phyloP scores from a whole-genome alignment of 306 rosid species.

The Cyamopsis tetragonoloba region DNA sequence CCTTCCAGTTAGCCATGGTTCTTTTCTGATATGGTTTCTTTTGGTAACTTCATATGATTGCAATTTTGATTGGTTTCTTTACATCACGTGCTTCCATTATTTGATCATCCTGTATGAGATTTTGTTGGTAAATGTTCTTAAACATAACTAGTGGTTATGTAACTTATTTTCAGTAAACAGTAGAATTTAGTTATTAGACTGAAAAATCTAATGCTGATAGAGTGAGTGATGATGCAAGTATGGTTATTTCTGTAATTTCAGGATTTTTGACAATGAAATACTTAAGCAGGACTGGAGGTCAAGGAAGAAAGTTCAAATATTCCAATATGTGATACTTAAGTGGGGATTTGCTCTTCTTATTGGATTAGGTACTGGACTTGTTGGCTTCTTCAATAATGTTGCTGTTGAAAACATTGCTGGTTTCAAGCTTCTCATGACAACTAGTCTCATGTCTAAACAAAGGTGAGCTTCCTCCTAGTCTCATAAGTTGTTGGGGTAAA shows the following conservation, averaged over 20 bases:
- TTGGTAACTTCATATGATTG: not conserved
- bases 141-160: not conserved
- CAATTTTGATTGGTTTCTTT: not conserved
- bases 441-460: slow-evolving; percentile 52
- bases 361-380: slow-evolving; percentile 76
- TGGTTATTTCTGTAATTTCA: slow-evolving; percentile 39
- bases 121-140: not conserved
- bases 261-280: slow-evolving; percentile 76
- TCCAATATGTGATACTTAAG: slow-evolving; percentile 71
- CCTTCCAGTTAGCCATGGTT: too few species aligned
- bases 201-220: not conserved
- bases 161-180: not conserved
- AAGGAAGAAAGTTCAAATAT: slow-evolving; percentile 53
- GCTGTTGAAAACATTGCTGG: slow-evolving; percentile 91
- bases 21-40: not conserved
- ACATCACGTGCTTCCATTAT: not conserved
- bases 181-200: too few species aligned
- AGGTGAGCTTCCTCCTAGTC: slow-evolving; percentile 42
- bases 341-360: slow-evolving; percentile 86
- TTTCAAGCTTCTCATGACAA: slow-evolving; percentile 56
- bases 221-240: slow-evolving; percentile 14
- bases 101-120: not conserved
- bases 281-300: slow-evolving; percentile 93
- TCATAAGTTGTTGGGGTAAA: too few species aligned
- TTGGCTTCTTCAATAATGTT: slow-evolving; percentile 72